A percentile compares a stretch with the other conserved stretches of the same genome.
Conservation (phyloP, 345 rosid species). For the Arabis alpina region DNA sequence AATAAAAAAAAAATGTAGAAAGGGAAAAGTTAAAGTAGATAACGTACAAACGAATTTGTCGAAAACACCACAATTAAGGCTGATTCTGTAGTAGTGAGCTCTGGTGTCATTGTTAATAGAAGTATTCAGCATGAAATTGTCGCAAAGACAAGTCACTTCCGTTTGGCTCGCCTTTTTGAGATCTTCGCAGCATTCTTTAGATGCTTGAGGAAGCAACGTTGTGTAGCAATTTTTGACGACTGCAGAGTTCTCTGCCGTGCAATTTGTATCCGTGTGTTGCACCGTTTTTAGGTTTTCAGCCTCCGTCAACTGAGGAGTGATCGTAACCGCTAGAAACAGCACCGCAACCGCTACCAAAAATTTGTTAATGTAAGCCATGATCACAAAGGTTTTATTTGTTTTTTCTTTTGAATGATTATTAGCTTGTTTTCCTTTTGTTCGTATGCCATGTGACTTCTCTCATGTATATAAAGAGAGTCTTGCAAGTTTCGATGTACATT, state of each 20-base stretch:
- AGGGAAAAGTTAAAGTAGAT: too few species aligned
- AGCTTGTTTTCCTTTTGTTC: not conserved
- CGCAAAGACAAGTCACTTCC: too few species aligned
- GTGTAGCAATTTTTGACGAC: conserved; percentile 7
- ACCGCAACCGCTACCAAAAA: conserved; percentile 17
- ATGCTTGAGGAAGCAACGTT: too few species aligned
- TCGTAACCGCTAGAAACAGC: conserved; percentile 24
- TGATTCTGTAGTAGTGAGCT: too few species aligned
- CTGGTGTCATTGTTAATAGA: too few species aligned
- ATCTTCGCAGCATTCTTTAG: too few species aligned
- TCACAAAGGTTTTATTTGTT: not conserved
- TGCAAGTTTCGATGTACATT: conserved; percentile 5
- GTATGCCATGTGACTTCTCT: conserved; percentile 10
- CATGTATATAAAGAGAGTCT: conserved; percentile 9
- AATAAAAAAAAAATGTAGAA: too few species aligned
- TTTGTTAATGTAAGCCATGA: conserved; percentile 32
- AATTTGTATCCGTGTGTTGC: conserved; percentile 20
- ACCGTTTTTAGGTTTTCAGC: not conserved
- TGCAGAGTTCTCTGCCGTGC: not conserved
- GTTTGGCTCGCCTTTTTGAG: too few species aligned
- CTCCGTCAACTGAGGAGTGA: conserved; percentile 14
- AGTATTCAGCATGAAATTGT: too few species aligned
- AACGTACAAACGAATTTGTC: too few species aligned
- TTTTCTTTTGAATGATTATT: not conserved
- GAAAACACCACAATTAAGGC: too few species aligned